These are phyloP conservation scores for Penicillium sclerotiorum DNA, from an alignment of 2,329 filamentous ascomycete genomes.

Conservation along the genomic window DNA sequence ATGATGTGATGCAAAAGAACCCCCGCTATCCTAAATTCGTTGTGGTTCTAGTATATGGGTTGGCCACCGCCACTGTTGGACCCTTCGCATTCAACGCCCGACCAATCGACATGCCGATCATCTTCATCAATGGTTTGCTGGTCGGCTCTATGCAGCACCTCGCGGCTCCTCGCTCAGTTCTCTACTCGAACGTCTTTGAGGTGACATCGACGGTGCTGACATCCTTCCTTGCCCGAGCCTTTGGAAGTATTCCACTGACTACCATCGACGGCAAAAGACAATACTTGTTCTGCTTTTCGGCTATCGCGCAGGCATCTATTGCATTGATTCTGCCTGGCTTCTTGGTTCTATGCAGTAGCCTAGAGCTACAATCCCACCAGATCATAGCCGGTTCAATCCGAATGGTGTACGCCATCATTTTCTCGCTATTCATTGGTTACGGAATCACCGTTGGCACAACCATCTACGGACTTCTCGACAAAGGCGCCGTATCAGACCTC, in stretches of 20 bases:
- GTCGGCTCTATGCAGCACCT: slow-evolving; percentile 76
- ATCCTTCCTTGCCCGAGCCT: slow-evolving; percentile 67
- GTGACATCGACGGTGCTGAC: slow-evolving; percentile 65
- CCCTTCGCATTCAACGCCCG: slow-evolving; percentile 78
- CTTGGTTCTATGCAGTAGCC: slow-evolving; percentile 59
- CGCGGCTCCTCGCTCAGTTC: slow-evolving; percentile 71
- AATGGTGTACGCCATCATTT: slow-evolving; percentile 58
- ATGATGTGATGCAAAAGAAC: slow-evolving; percentile 59
- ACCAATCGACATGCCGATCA: slow-evolving; percentile 74
- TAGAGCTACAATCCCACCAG: slow-evolving; percentile 69
- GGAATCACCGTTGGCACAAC: slow-evolving; percentile 68
- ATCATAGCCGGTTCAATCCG: slow-evolving; percentile 65
- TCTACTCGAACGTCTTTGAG: slow-evolving; percentile 66
- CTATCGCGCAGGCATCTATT: slow-evolving; percentile 69
- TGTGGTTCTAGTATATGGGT: slow-evolving; percentile 69
- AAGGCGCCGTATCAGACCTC: slow-evolving; percentile 52
- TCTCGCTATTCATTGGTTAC: slow-evolving; percentile 70
- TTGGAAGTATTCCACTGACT: slow-evolving; percentile 61
- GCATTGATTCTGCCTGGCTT: slow-evolving; percentile 71
- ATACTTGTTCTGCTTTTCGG: slow-evolving; percentile 69
- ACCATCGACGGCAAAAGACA: slow-evolving; percentile 31
- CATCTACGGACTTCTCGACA: slow-evolving; percentile 62
- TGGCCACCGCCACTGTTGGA: slow-evolving; percentile 73
- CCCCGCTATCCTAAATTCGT: slow-evolving; percentile 56
- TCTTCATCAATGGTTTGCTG: slow-evolving; percentile 72